Evolutionary conservation across 257 asterid genomes (phyloP), one percentile per base, ranked within the genome.

Genomic region (Leptodermis oblonga): DNA sequence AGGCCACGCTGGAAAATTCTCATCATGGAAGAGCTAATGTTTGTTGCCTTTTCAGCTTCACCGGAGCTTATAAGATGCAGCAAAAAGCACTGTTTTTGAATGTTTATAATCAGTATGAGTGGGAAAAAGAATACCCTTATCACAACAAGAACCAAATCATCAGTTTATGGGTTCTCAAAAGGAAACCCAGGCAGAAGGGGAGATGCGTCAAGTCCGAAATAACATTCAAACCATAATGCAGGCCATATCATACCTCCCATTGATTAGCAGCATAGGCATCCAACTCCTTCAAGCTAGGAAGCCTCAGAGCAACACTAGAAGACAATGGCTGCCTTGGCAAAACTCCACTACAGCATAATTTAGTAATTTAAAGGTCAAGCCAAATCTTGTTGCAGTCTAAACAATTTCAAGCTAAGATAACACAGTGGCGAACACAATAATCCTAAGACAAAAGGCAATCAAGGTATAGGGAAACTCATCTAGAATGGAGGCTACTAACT

Each of bases 241-340:
- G 71, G 54, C 53, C 64, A 77, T 46, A 54, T 73, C 89, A 73
- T 64, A 93, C 98, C 97, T 94, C 99, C 99, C 99, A 94, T 65
- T 94, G 97, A 54, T 82, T 79, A 76, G 72, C 78, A 48, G 99
- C 99, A 82, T 87, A 94, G 60, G 88, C 87, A 83, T 91, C 95
- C 77, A 94, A 85, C 43, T 94, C 97, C 75, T 89, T 95, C 80
- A 84, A 73, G 81, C 85, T 88, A 62, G 97, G 97, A 76, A 94
- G 91, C 87, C 99, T 85, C 81, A 82, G 90, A 7, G 95, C 85
- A n/a, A n/a, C n/a, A 77, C 82, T 91, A 64, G 89, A 81, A 75
- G 96, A 89, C 97, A 94, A 85, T 20, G 97, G 87, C 82, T 87
- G 96, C 83, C 99, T 91, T 49, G 99, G 97, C 82, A 92, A 85